Evolutionary conservation across 2,329 filamentous ascomycete species (phyloP).

Genomic region (Sclerotinia subarctica): DNA sequence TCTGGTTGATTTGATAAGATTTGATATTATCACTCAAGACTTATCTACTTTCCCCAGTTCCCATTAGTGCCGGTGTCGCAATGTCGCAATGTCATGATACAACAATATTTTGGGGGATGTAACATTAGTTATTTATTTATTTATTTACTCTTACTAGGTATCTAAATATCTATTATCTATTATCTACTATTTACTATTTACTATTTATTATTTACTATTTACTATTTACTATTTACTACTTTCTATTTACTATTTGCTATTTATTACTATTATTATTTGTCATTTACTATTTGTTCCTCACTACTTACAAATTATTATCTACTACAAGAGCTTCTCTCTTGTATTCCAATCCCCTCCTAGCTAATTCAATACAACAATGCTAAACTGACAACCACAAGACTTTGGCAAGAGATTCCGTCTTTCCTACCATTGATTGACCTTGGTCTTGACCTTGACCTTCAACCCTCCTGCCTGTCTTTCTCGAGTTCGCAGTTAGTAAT

Average conservation of each 20-base stretch:
- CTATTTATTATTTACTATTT: too few species aligned
- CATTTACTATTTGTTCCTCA: too few species aligned
- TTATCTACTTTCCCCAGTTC: background rate
- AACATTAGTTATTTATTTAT: too few species aligned
- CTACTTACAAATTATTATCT: background rate
- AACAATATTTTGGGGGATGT: background rate
- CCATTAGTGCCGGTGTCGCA: constrained; percentile 8
- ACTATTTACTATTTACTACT: too few species aligned
- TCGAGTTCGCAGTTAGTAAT: background rate
- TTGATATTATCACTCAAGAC: background rate
- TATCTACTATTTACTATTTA: too few species aligned
- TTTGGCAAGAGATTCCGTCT: background rate
- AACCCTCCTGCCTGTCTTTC: too few species aligned
- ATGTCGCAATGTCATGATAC: constrained; percentile 2
- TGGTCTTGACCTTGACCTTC: background rate
- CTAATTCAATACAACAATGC: background rate
- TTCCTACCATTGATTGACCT: background rate
- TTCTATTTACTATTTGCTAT: too few species aligned
- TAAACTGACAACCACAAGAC: background rate
- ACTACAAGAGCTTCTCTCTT: background rate
- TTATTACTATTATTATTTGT: too few species aligned
- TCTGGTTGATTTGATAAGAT: background rate
- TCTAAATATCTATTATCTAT: too few species aligned
- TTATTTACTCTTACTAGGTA: too few species aligned
- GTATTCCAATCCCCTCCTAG: background rate